These are phyloP conservation scores for Pseudoneurospora amorphoporcata DNA, from an alignment of 495 filamentous ascomycete species.

Conservation along the genomic window DNA sequence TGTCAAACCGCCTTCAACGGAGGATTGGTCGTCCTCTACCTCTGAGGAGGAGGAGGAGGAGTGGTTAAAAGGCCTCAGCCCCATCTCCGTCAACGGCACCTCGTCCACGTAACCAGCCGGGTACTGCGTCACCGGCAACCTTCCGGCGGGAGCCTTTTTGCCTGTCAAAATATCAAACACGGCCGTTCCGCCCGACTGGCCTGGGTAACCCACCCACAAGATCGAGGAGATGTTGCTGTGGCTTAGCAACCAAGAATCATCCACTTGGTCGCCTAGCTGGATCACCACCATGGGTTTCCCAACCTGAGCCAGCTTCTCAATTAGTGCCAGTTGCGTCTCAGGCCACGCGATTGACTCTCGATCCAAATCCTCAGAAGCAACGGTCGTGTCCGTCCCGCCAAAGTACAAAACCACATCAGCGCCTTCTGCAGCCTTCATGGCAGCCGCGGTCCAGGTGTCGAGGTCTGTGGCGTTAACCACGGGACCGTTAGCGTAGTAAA, in stretches of 20 bases:
- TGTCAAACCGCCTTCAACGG: neutral
- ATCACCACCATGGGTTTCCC: slow-evolving; percentile 29
- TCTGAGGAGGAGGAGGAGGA: neutral
- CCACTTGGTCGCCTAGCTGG: slow-evolving; percentile 42
- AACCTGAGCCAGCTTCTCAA: slow-evolving; percentile 20
- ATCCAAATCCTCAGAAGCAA: slow-evolving; percentile 28
- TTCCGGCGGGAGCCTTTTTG: slow-evolving; percentile 40
- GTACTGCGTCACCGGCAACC: slow-evolving; percentile 47
- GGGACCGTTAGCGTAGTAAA: slow-evolving; percentile 13
- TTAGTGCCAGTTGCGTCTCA: slow-evolving; percentile 23
- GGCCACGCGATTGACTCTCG: slow-evolving; percentile 29
- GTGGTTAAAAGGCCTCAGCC: slow-evolving; percentile 17
- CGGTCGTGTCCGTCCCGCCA: slow-evolving; percentile 27
- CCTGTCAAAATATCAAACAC: slow-evolving; percentile 42
- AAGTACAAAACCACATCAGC: slow-evolving; percentile 30
- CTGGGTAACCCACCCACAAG: slow-evolving; percentile 40
- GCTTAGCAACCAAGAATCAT: slow-evolving; percentile 36
- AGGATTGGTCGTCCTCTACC: neutral
- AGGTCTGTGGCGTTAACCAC: slow-evolving; percentile 26
- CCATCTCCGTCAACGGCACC: slow-evolving; percentile 31
- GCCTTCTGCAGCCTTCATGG: slow-evolving; percentile 17
- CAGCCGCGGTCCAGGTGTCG: slow-evolving; percentile 45
- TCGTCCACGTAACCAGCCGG: slow-evolving; percentile 26
- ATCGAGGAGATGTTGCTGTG: slow-evolving; percentile 42
- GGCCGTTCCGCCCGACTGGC: slow-evolving; percentile 41